These are phyloP conservation scores for Silene coronaria DNA, from an alignment of 179 eudicot genomes.

Conservation along the genomic window DNA sequence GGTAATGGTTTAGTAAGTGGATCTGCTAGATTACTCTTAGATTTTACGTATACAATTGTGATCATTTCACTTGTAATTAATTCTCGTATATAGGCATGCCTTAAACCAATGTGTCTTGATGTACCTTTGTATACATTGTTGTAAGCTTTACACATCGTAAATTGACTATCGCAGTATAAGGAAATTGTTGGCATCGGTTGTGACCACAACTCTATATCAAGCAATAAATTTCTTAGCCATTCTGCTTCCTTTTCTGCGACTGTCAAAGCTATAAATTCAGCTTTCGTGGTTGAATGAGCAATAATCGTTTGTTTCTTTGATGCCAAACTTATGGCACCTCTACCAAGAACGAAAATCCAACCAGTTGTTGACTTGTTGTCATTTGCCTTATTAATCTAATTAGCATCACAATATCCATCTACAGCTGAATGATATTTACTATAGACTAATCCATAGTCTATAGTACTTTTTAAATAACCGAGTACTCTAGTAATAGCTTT, in stretches of 20 bases:
- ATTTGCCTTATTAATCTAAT: background rate
- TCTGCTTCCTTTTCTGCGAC: too few relatives aligned
- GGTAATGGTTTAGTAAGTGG: too few relatives aligned
- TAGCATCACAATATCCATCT: background rate
- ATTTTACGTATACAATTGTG: too few relatives aligned
- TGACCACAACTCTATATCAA: too few relatives aligned
- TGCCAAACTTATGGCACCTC: too few relatives aligned
- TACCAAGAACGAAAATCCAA: background rate
- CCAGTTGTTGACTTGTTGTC: background rate
- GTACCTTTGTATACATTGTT: too few relatives aligned
- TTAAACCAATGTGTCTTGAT: background rate
- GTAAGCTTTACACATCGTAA: too few relatives aligned
- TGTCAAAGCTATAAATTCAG: background rate
- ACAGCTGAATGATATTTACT: background rate
- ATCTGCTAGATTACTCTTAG: too few relatives aligned
- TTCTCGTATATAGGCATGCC: constrained; percentile 4
- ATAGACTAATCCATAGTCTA: background rate
- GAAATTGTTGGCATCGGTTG: too few relatives aligned
- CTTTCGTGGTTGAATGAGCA: background rate
- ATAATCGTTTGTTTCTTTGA: background rate
- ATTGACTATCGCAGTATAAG: too few relatives aligned
- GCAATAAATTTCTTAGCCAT: too few relatives aligned
- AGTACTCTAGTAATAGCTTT: background rate
- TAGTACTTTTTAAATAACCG: background rate
- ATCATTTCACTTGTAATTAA: background rate